Evolutionary conservation across 2,329 filamentous ascomycete species (phyloP).

Genomic region (Fusarium odoratissimum): DNA sequence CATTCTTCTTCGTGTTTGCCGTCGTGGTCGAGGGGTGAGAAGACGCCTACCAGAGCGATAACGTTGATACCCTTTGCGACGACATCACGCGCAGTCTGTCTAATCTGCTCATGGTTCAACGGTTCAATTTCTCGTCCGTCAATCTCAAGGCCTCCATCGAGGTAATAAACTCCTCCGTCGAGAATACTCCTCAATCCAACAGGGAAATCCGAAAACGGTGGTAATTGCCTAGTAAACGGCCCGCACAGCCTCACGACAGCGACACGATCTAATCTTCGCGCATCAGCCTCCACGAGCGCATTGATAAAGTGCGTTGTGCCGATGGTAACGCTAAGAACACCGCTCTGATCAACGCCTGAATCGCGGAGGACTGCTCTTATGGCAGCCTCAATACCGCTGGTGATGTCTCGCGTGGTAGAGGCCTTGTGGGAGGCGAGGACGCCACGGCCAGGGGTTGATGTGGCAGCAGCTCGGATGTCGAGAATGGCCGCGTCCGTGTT

Average conservation of each 20-base stretch:
- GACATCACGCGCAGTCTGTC: constrained; percentile 49
- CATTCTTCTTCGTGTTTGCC: constrained; percentile 55
- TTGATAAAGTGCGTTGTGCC: constrained; percentile 64
- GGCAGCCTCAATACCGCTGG: constrained; percentile 60
- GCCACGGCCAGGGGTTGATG: constrained; percentile 51
- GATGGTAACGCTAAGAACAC: constrained; percentile 61
- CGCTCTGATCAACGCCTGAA: constrained; percentile 51
- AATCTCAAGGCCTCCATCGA: constrained; percentile 61
- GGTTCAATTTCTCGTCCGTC: constrained; percentile 59
- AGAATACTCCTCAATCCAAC: constrained; percentile 54
- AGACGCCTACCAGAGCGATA: constrained; percentile 59
- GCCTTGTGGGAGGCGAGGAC: constrained; percentile 62
- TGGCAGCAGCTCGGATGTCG: constrained; percentile 52
- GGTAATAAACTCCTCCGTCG: constrained; percentile 54
- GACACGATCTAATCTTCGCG: constrained; percentile 55
- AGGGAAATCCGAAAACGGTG: constrained; percentile 61
- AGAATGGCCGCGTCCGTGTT: constrained; percentile 60
- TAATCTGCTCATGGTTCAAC: constrained; percentile 54
- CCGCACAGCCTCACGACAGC: constrained; percentile 60
- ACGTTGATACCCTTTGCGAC: constrained; percentile 50
- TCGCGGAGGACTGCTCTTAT: constrained; percentile 56
- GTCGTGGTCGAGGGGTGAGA: constrained; percentile 58
- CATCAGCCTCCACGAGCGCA: constrained; percentile 60
- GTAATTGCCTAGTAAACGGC: constrained; percentile 57
- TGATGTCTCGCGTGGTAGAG: constrained; percentile 62